Conservation (phyloP, 345 rosid genomes). For the Litchi chinensis region DNA sequence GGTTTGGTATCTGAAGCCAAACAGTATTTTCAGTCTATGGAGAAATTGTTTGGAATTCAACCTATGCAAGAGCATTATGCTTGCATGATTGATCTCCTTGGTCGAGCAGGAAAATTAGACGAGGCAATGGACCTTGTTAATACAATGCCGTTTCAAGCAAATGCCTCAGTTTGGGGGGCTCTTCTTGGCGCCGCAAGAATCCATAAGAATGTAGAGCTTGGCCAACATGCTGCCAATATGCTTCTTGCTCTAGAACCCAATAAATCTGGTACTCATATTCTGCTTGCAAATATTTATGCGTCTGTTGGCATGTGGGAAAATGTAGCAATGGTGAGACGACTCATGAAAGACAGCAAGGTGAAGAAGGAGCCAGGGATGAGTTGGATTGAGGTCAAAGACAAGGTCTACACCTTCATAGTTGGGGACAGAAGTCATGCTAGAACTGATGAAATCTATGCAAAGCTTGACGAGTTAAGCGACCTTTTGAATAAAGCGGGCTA, state of each 20-base stretch:
- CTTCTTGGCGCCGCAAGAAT: slow-evolving; percentile 67
- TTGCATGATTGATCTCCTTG: slow-evolving; percentile 69
- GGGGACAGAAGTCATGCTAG: slow-evolving; percentile 59
- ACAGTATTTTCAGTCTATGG: slow-evolving; percentile 48
- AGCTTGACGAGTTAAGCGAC: slow-evolving; percentile 54
- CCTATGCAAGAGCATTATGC: slow-evolving; percentile 63
- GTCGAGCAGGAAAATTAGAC: slow-evolving; percentile 55
- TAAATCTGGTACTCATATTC: slow-evolving; percentile 55
- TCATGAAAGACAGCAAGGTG: slow-evolving; percentile 55
- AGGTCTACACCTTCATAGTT: slow-evolving; percentile 52
- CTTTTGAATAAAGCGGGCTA: slow-evolving; percentile 54
- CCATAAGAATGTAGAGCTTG: slow-evolving; percentile 59
- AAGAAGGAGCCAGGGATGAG: slow-evolving; percentile 69
- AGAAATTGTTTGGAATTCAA: slow-evolving; percentile 39
- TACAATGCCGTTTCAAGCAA: slow-evolving; percentile 54
- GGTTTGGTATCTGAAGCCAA: slow-evolving; percentile 61
- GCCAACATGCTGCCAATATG: slow-evolving; percentile 55
- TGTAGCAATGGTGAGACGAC: slow-evolving; percentile 50
- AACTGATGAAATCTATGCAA: slow-evolving; percentile 52
- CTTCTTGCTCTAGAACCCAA: slow-evolving; percentile 56
- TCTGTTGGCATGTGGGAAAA: slow-evolving; percentile 61
- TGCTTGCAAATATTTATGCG: slow-evolving; percentile 62
- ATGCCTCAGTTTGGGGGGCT: slow-evolving; percentile 61
- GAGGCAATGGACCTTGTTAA: slow-evolving; percentile 56
- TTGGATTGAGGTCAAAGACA: slow-evolving; percentile 65